phyloP scores from a whole-genome alignment of 179 eudicot species.

The Spergularia azorica region DNA sequence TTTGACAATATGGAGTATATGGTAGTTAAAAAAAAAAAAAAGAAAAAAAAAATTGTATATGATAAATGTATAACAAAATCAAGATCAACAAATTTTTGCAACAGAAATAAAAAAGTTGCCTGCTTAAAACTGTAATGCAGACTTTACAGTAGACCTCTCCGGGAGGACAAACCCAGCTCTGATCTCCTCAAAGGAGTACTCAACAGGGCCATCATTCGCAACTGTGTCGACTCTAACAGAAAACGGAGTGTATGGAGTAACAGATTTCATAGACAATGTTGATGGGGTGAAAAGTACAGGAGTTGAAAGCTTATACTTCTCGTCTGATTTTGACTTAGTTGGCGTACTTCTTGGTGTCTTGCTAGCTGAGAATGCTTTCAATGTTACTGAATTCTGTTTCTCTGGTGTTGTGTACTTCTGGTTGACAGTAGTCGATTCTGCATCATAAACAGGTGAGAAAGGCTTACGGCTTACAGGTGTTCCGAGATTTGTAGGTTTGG shows the following conservation, averaged over 20 bases:
- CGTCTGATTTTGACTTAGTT: conserved; percentile 18
- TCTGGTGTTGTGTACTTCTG: conserved; percentile 35
- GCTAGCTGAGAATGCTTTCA: conserved; percentile 18
- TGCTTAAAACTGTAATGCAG: conserved; percentile 24
- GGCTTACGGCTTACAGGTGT: conserved; percentile 39
- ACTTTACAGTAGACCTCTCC: conserved; percentile 15
- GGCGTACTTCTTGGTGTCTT: conserved; percentile 28
- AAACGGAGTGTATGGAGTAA: conserved; percentile 35
- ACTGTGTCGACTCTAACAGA: conserved; percentile 16
- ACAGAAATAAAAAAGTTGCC: background rate
- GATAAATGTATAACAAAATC: background rate
- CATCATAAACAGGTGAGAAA: conserved; percentile 37
- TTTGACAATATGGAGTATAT: too few species aligned
- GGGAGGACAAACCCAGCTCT: conserved; percentile 61
- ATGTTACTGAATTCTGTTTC: conserved; percentile 21
- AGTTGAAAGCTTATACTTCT: conserved; percentile 25
- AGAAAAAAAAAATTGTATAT: too few species aligned
- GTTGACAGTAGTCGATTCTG: conserved; percentile 29
- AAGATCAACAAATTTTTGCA: conserved; percentile 10
- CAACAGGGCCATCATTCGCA: conserved; percentile 28
- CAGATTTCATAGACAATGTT: conserved; percentile 46
- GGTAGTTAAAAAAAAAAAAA: too few species aligned
- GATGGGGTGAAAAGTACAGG: conserved; percentile 51
- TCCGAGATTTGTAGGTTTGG: conserved; percentile 27
- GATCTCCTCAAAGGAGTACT: conserved; percentile 71